Evolutionary conservation across 257 asterid species (phyloP).

Genomic region (Forsythia suspensa): DNA sequence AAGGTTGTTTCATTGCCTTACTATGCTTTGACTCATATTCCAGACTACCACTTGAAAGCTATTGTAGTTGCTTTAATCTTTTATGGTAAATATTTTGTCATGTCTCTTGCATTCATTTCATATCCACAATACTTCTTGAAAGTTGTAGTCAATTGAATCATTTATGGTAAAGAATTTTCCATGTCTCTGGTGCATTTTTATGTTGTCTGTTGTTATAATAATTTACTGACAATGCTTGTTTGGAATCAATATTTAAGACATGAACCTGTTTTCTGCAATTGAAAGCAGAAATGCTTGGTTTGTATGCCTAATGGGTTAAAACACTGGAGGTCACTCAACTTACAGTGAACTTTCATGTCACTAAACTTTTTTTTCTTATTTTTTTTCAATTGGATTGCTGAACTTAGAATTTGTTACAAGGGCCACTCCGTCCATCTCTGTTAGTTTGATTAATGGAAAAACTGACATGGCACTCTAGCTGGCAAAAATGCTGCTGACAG

Average conservation of each 20-base stretch:
- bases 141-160: neutral
- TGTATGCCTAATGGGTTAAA: neutral
- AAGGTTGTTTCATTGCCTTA: slow-evolving; percentile 9
- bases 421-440: neutral
- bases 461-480: neutral
- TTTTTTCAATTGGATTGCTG: neutral
- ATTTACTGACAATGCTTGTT: neutral
- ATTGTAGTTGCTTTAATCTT: neutral
- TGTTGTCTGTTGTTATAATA: neutral
- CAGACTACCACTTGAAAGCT: slow-evolving; percentile 3
- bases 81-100: neutral
- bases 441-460: neutral
- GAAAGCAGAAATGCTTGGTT: neutral
- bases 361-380: neutral
- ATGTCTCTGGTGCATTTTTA: neutral
- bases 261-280: neutral
- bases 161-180: neutral
- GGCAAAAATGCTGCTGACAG: neutral
- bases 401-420: neutral
- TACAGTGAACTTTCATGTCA: neutral
- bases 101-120: neutral
- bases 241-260: neutral
- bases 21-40: neutral
- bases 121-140: neutral
- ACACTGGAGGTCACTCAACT: neutral